phyloP scores from a whole-genome alignment of 2,329 filamentous ascomycete species.

The Dryadomyces quercivorus region DNA sequence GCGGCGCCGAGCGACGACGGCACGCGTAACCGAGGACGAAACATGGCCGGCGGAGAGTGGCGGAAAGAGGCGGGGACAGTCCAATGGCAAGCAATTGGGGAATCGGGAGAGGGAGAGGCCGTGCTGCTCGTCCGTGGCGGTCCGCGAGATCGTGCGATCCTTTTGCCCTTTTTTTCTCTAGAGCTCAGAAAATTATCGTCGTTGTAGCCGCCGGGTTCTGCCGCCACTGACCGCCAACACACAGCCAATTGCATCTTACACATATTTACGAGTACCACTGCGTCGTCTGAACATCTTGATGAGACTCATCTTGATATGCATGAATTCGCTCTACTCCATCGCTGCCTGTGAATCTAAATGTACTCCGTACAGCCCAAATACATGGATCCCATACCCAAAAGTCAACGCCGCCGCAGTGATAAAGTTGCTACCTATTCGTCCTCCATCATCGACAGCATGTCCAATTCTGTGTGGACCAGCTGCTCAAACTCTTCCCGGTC shows the following conservation, averaged over 20 bases:
- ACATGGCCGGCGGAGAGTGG: constrained; percentile 24
- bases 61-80: neutral
- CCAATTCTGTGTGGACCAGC: constrained; percentile 59
- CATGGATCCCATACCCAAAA: neutral
- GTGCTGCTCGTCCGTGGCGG: neutral
- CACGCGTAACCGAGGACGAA: constrained; percentile 42
- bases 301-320: neutral
- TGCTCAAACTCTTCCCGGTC: constrained; percentile 63
- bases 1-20: constrained; percentile 24
- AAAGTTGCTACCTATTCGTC: constrained; percentile 22
- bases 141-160: neutral
- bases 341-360: too few relatives aligned
- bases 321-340: neutral
- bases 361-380: neutral
- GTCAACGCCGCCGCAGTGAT: neutral
- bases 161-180: neutral
- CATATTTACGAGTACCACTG: too few relatives aligned
- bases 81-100: neutral
- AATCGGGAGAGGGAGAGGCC: neutral
- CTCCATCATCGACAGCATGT: constrained; percentile 58
- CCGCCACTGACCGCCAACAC: neutral
- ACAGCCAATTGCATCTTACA: neutral
- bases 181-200: constrained; percentile 1
- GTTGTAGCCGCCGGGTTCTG: neutral
- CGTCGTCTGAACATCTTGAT: too few relatives aligned